Evolutionary conservation across 306 rosid species (phyloP), one percentile per base, ranked within the genome.

Genomic region (Pyrus pyrifolia): DNA sequence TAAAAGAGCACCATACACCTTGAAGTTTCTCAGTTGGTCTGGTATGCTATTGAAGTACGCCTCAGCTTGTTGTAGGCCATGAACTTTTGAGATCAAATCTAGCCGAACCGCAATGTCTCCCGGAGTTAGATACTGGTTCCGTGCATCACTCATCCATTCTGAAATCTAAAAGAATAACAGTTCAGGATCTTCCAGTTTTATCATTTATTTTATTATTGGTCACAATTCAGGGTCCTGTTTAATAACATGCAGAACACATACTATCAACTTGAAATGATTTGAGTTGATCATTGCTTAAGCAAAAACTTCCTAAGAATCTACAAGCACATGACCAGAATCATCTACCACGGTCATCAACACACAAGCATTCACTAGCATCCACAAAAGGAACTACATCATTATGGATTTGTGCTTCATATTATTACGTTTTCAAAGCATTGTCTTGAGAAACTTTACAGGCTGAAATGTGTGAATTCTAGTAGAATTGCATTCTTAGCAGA

Each of bases 1-100:
- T 72, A 87, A 79, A 80, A 92, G 83, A 71, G 96, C 87, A 53
- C 88, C 86, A 80, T 90, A 78, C 59, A 86, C 59, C 68, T 79
- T 80, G 44, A 77, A 77, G 52, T 40, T 86, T 79, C 82, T 75
- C 72, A 76, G 78, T 59, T 83, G 69, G 51, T 77, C 81, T 4
- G 78, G 83, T 30, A 90, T 65, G 77, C 80, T 76, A 67, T 68
- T 59, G 44, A 87, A 87, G 74, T 80, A 90, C 67, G 58, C 80
- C 81, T 92, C 87, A n/a, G 96, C 91, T 79, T 84, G 81, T 63
- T 86, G 89, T 70, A 83, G 72, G 72, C 93, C 91, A 66, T 11
- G 82, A 23, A 89, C 90, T 83, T 82, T 87, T 15, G 91, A 90
- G 68, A 92, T 84, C 83, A 92, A 83, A 83, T n/a, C 64, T 2